Base-by-base conservation (phyloP, 306 rosid species). In the Prunus padus region DNA sequence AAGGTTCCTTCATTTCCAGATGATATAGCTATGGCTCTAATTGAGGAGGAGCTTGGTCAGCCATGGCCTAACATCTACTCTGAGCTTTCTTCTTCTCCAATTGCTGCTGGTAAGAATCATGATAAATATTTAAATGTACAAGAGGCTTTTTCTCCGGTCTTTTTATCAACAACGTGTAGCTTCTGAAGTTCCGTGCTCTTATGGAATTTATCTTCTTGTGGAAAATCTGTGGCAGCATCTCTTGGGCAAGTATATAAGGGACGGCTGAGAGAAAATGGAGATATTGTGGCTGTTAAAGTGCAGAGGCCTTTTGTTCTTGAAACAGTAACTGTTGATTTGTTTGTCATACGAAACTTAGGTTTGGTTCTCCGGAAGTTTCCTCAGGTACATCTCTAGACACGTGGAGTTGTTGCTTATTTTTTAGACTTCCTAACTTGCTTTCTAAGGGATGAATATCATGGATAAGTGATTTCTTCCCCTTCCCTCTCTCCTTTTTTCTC, bases 221-320 rank as follows among this genome's bases (percentile, higher is more conserved):
- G 50, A 69, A 82, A 81, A 85, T 84, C 69, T 72, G 65, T 85
- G 81, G 74, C 98, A 95, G 98, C 98, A 59, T 95, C 98, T 75
- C 96, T 95, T 65, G 98, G 98, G 57, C 98, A 95, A 86, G 98
- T 95, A 71, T 95, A 92, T 69, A 92, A 95, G 89, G 98, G 98
- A 19, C 93, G 93, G 59, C 77, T 92, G 80, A 92, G 74, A 83
- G 98, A 95, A 89, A 95, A 89, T 45, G 98, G 97, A 76, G 97
- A 95, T 84, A 68, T 87, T 79, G 98, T 95, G 64, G 98, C 98
- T 83, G 98, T 95, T 81, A 95, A 95, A 89, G 98, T 95, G 57
- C 98, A 95, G 81, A 90, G 98, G 80, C 98, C 98, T 76, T 95
- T 87, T 79, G 98, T 95, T 85, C 97, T 92, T 65, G 98, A 95